phyloP scores from a whole-genome alignment of 1,284 basidiomycete genomes.

The Fomitopsis betulina region DNA sequence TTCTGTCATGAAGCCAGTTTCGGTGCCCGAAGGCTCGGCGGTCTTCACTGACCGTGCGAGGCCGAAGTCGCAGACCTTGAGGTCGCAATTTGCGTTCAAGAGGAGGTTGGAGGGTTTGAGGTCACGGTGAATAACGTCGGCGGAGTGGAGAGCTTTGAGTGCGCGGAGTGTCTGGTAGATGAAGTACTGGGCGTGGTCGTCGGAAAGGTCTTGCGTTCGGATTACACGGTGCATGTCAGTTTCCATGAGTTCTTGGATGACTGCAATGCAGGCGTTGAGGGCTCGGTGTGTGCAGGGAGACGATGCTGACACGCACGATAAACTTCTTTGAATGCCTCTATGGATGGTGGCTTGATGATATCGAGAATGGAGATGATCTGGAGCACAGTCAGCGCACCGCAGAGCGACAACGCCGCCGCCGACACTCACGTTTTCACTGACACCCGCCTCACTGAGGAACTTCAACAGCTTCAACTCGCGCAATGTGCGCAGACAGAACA shows the following conservation, averaged over 20 bases:
- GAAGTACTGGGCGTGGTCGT: conserved; percentile 79
- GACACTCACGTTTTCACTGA: conserved; percentile 83
- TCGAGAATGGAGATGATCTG: conserved; percentile 95
- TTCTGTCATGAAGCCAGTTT: conserved; percentile 91
- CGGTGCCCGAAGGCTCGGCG: conserved; percentile 78
- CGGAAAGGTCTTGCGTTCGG: conserved; percentile 74
- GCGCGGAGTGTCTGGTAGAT: conserved; percentile 73
- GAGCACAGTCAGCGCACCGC: conserved; percentile 4
- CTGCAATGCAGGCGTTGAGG: conserved; percentile 25
- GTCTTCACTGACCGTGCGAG: conserved; percentile 86
- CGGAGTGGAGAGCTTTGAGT: conserved; percentile 89
- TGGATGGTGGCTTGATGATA: conserved; percentile 86
- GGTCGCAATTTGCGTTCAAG: conserved; percentile 92
- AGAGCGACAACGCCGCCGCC: not conserved
- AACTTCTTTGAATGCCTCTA: conserved; percentile 93
- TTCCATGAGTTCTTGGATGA: conserved; percentile 79
- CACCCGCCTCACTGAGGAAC: conserved; percentile 86
- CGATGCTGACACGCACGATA: conserved; percentile 51
- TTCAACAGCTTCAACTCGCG: conserved; percentile 89
- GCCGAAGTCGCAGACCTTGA: conserved; percentile 74
- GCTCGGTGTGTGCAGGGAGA: not conserved
- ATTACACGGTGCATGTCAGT: conserved; percentile 73
- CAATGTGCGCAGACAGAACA: conserved; percentile 86
- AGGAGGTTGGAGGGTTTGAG: conserved; percentile 92
- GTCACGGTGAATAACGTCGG: conserved; percentile 85